Percentiles rank a stretch among this genome's conserved stretches.
Evolutionary conservation across 73 alveolate species (phyloP).

Genomic region (Paraurostyla sp.): DNA sequence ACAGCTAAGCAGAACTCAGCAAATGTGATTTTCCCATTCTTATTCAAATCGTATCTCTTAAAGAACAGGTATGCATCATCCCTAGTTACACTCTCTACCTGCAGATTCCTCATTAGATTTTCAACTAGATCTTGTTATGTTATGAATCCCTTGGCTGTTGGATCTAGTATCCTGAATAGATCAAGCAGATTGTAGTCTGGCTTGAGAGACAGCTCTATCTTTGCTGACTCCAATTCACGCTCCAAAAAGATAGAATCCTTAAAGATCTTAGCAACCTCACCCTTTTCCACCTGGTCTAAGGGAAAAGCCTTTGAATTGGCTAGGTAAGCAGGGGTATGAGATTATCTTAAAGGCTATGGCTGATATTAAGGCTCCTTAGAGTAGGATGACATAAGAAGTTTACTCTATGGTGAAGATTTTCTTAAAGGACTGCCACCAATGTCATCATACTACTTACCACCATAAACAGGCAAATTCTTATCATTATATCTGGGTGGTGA

Average conservation of each 20-base stretch:
- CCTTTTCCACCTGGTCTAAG: conserved; percentile 27
- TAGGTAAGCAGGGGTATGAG: too few relatives aligned
- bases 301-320: too few relatives aligned
- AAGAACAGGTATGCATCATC: conserved; percentile 68
- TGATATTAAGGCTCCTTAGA: too few relatives aligned
- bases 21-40: conserved; percentile 50
- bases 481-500: too few relatives aligned
- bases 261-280: conserved; percentile 28
- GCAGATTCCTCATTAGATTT: neutral
- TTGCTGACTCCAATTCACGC: conserved; percentile 61
- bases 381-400: too few relatives aligned
- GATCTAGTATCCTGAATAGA: conserved; percentile 56
- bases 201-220: conserved; percentile 41
- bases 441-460: neutral
- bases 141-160: conserved; percentile 6
- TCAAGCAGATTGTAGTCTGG: conserved; percentile 69
- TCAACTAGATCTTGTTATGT: conserved; percentile 2
- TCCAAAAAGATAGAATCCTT: conserved; percentile 57
- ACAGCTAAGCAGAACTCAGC: conserved; percentile 66
- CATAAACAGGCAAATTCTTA: too few relatives aligned
- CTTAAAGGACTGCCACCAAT: conserved; percentile 5
- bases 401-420: neutral
- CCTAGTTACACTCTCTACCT: neutral
- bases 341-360: too few relatives aligned
- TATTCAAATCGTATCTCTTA: conserved; percentile 63